A percentile compares a stretch with the other conserved stretches of the same genome.
These are phyloP conservation scores for Fusarium xylarioides DNA, from an alignment of 2,329 filamentous ascomycete species.

Conservation along the genomic window DNA sequence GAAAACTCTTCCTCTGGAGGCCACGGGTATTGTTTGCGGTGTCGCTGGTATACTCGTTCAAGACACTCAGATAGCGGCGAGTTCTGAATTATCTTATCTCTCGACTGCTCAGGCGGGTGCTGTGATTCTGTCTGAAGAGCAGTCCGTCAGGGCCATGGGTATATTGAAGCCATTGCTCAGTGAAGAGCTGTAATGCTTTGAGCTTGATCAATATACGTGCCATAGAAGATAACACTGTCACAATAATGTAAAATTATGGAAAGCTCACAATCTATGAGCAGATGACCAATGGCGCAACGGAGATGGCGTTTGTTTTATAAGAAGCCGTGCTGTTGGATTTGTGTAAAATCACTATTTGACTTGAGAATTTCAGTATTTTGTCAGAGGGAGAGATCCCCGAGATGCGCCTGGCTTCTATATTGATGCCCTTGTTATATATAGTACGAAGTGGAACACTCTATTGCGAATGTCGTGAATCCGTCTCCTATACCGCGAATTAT, in stretches of 20 bases:
- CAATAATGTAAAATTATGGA: slow-evolving; percentile 22
- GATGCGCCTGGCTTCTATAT: slow-evolving; percentile 21
- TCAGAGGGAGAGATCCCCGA: slow-evolving; percentile 24
- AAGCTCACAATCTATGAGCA: slow-evolving; percentile 9
- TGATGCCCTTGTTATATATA: slow-evolving; percentile 38
- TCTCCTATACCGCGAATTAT: neutral
- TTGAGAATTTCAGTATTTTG: slow-evolving; percentile 6
- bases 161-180: slow-evolving; percentile 68
- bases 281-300: slow-evolving; percentile 11
- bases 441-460: slow-evolving; percentile 20
- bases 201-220: neutral
- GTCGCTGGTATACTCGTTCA: slow-evolving; percentile 85
- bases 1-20: slow-evolving; percentile 80
- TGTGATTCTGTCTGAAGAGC: slow-evolving; percentile 82
- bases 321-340: neutral
- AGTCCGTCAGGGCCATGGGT: slow-evolving; percentile 76
- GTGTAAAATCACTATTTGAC: neutral
- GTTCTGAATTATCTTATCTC: slow-evolving; percentile 86
- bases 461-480: slow-evolving; percentile 9
- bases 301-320: slow-evolving; percentile 29
- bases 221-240: neutral
- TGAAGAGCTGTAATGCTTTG: slow-evolving; percentile 41
- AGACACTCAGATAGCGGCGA: slow-evolving; percentile 66
- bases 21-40: slow-evolving; percentile 93
- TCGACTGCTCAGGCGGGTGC: slow-evolving; percentile 89